Evolutionary conservation across 306 rosid species (phyloP), one percentile per base, ranked within the genome.

Genomic region (Medicago arabica): DNA sequence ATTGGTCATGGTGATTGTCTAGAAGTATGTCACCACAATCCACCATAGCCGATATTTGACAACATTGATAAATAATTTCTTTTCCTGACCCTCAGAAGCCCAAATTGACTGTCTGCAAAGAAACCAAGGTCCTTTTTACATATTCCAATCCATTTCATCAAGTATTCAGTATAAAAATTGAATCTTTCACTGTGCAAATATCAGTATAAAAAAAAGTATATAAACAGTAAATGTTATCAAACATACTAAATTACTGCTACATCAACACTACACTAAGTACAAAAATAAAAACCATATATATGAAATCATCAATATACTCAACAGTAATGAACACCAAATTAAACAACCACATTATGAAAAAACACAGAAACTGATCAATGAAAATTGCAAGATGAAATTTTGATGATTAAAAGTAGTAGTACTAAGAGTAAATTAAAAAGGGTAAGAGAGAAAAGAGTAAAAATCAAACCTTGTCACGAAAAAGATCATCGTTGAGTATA

Each of bases 401-500:
- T 12, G 9, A 61, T 8, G 31, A 47, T 50, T 57, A 38, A 44
- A 21, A 49, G 4, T 44, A 58, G 75, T 23, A 58, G 70, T 23
- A 67, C 17, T 36, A 14, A 13, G 8, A 44, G 49, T 58, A 44
- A 21, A 31, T 18, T 6, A 0, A 43, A 62, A 69, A 28, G 49
- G 13, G 67, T 25, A 14, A 49, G 3, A n/a, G 15, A 38, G 41
- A 15, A 64, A 64, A 65, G 59, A 54, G 60, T 49, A 16, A 49
- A 34, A 46, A 46, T 4, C 67, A 36, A 14, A 82, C 82, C 82
- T 67, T 82, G 75, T 76, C 78, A 64, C 8, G 25, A 13, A 64
- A 58, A 49, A 82, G 82, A 28, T 72, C 46, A 66, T 82, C 66
- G 61, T 77, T 77, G 76, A 82, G 82, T 66, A 82, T 40, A 50